phyloP scores from a whole-genome alignment of 306 rosid genomes.

The Lathyrus oleraceus region DNA sequence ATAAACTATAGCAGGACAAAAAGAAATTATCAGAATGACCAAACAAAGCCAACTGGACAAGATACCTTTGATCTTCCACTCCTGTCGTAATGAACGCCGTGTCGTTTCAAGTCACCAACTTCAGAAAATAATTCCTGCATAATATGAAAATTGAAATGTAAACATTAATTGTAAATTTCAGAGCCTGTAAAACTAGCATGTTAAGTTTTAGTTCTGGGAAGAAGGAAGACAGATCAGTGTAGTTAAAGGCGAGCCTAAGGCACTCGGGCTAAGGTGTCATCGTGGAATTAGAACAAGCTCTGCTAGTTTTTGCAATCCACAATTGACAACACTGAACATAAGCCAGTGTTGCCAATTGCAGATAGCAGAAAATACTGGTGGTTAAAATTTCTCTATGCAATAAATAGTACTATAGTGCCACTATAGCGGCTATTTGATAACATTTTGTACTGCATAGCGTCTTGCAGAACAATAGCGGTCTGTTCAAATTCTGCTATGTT shows the following conservation, averaged over 20 bases:
- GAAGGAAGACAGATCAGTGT: not conserved
- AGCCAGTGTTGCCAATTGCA: too few species aligned
- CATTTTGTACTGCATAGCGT: too few species aligned
- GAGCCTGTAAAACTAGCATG: not conserved
- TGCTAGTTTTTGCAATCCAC: too few species aligned
- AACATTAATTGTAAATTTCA: not conserved
- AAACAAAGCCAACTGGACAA: constrained; percentile 36
- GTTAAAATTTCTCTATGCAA: too few species aligned
- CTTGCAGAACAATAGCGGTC: too few species aligned
- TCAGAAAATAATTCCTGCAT: constrained; percentile 92
- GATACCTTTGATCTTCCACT: constrained; percentile 98
- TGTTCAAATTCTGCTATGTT: too few species aligned
- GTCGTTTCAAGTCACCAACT: constrained; percentile 90
- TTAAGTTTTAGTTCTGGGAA: not conserved
- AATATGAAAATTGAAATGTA: constrained; percentile 6
- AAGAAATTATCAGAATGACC: constrained; percentile 38
- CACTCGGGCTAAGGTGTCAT: not conserved
- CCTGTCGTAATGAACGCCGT: constrained; percentile 74
- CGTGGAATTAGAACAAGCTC: too few species aligned
- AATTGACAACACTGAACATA: too few species aligned
- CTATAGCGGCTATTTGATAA: too few species aligned
- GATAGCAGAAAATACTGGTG: too few species aligned
- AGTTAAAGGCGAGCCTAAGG: not conserved
- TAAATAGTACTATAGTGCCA: too few species aligned
- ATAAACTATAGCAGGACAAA: constrained; percentile 40